Percentiles rank a stretch among this genome's conserved stretches.
Evolutionary conservation across 257 asterid species (phyloP).

Genomic region (Coffea eugenioides): DNA sequence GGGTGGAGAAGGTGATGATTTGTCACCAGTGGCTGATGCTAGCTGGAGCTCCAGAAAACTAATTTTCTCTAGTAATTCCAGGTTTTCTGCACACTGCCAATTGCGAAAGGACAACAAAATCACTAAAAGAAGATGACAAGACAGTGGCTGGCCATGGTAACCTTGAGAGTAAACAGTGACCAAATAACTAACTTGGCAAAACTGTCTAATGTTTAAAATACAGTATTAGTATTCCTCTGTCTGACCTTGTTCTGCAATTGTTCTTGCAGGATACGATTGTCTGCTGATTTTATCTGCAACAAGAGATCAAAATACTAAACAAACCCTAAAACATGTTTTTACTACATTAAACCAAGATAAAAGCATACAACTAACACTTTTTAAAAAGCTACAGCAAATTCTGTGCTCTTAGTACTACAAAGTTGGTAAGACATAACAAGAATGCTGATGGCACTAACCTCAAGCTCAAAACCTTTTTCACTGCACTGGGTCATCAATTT

Average conservation of each 20-base stretch:
- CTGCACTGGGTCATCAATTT: conserved; percentile 82
- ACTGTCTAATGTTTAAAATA: neutral
- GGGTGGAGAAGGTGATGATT: conserved; percentile 36
- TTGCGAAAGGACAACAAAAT: conserved; percentile 27
- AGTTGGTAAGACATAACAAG: conserved; percentile 1
- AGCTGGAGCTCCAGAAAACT: conserved; percentile 66
- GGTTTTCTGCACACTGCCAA: conserved; percentile 68
- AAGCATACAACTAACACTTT: conserved; percentile 1
- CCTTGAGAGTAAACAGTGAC: conserved; percentile 7
- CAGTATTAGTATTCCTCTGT: neutral
- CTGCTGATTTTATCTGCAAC: conserved; percentile 88
- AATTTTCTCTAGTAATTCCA: conserved; percentile 63
- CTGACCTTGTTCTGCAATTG: conserved; percentile 86
- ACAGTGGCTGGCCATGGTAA: neutral
- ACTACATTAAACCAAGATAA: neutral
- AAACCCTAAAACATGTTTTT: conserved; percentile 10
- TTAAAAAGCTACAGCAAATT: conserved; percentile 7
- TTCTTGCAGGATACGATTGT: conserved; percentile 89
- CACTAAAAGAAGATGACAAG: neutral
- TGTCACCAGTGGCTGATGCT: conserved; percentile 45
- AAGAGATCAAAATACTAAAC: conserved; percentile 27
- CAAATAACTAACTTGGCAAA: neutral
- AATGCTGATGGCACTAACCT: conserved; percentile 45
- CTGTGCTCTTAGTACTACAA: neutral
- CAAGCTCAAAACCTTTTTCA: conserved; percentile 89